Evolutionary conservation across 192 early-diverging fungal genomes (phyloP).

Genomic region (Neocallimastix lanati): DNA sequence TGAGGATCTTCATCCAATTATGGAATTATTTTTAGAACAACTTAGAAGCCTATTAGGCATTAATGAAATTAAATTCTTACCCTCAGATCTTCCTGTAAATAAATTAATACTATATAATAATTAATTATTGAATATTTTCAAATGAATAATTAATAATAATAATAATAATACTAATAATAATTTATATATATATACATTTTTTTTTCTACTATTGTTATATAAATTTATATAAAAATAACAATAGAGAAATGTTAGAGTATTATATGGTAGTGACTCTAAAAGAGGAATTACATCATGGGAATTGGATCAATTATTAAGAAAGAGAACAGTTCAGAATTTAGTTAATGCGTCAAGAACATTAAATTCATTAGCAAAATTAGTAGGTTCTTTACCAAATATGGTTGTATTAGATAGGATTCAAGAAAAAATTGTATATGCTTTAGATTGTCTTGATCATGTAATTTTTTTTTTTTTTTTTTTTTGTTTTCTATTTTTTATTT

Average conservation of each 20-base stretch:
- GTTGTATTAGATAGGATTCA: slow-evolving; percentile 78
- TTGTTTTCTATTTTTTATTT: too few species aligned
- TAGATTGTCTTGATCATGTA: not conserved
- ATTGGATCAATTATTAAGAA: slow-evolving; percentile 51
- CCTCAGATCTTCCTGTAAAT: not conserved
- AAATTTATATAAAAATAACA: not conserved
- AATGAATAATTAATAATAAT: too few species aligned
- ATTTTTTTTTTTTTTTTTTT: too few species aligned
- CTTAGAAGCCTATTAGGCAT: slow-evolving; percentile 70
- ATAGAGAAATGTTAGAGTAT: not conserved
- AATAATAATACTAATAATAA: too few species aligned
- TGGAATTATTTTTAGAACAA: slow-evolving; percentile 67
- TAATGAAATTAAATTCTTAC: slow-evolving; percentile 16
- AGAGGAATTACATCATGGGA: slow-evolving; percentile 69
- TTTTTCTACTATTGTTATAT: not conserved
- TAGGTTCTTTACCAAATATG: slow-evolving; percentile 72
- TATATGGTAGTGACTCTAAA: slow-evolving; percentile 16
- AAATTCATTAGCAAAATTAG: slow-evolving; percentile 56
- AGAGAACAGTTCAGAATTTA: slow-evolving; percentile 50
- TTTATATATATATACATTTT: too few species aligned
- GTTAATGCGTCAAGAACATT: slow-evolving; percentile 56
- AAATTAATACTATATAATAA: too few species aligned
- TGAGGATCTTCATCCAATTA: slow-evolving; percentile 44
- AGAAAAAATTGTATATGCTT: slow-evolving; percentile 27
- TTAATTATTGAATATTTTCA: too few species aligned